Evolutionary conservation across 352 stramenopile species (phyloP), one percentile per base, ranked within the genome.

Genomic region (Blastocystis hominis): DNA sequence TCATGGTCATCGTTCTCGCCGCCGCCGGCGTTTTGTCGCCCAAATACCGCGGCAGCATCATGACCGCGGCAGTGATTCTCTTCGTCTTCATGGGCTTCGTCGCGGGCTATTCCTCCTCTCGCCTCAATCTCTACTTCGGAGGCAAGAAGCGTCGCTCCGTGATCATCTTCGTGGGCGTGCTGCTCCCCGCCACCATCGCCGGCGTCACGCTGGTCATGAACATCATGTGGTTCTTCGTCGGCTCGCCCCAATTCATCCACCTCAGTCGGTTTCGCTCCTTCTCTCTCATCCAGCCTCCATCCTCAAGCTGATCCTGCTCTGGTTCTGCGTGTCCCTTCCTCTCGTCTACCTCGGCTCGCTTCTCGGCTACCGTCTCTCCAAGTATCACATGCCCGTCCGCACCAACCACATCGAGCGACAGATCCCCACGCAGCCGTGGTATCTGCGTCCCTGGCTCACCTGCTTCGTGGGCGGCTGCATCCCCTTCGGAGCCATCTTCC

Each of bases 401-500:
- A 94, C 91, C 2, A 94, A 94, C 86, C 90, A 94, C 76, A 95
- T 95, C 89, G 91, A 92, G n/a, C 89, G 92, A 46, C 88, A 92
- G 53, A 91, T 91, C 62, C 75, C 90, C 92, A 86, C 95, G 94
- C 94, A 97, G 90, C 91, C 95, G 44, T 98, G 95, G 95, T 98
- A 98, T 91, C 92, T 97, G 46, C 92, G 93, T 80, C 94, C 95
- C 30, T 91, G 92, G 17, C 93, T 98, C 89, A 97, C 93, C 77
- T 97, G 98, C 88, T 89, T 98, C 17, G 91, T 99, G 6, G 97
- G 96, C 59, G 97, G 97, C 70, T 95, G 99, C 56, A 90, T 99
- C 34, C 97, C 97, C 17, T 99, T 99, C 90, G 97, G 96, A 47
- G 96, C 95, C 6, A 95, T 99, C 55, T 99, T 97, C 90, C 98